Evolutionary conservation across 345 rosid genomes (phyloP).

Genomic region (Syzygium grande): DNA sequence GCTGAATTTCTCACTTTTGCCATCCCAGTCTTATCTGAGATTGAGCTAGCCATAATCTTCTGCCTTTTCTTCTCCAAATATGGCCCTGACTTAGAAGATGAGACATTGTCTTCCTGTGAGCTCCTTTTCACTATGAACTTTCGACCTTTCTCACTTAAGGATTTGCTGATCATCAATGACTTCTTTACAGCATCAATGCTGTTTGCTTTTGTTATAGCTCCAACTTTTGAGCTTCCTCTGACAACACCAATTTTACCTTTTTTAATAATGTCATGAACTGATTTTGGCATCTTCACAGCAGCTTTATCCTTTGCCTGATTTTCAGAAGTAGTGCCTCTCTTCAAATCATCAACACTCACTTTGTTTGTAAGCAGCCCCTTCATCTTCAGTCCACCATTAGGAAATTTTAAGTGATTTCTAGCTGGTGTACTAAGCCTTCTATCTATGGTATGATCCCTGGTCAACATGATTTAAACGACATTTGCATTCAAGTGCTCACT

Average conservation of each 20-base stretch:
- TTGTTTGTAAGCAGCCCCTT: neutral
- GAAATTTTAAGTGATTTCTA: constrained; percentile 61
- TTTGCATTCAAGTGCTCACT: neutral
- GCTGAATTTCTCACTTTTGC: neutral
- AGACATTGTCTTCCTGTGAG: neutral
- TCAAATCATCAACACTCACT: neutral
- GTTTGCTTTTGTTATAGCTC: neutral
- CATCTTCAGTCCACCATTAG: constrained; percentile 17
- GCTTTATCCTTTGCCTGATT: neutral
- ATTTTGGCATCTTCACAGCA: constrained; percentile 11
- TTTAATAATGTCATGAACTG: neutral
- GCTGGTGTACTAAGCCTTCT: constrained; percentile 31
- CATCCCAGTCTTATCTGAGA: neutral
- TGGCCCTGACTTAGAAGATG: constrained; percentile 1
- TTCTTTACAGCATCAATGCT: neutral
- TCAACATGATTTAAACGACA: constrained; percentile 5
- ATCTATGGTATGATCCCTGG: constrained; percentile 49
- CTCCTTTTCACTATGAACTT: neutral
- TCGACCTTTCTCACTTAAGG: neutral
- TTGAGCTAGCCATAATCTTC: neutral
- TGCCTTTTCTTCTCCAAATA: neutral
- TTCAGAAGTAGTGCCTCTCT: constrained; percentile 9
- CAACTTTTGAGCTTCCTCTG: neutral
- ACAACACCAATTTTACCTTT: neutral
- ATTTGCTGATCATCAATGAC: constrained; percentile 1